Evolutionary conservation across 2,329 filamentous ascomycete genomes (phyloP).

Genomic region (Cladosporium sp.): DNA sequence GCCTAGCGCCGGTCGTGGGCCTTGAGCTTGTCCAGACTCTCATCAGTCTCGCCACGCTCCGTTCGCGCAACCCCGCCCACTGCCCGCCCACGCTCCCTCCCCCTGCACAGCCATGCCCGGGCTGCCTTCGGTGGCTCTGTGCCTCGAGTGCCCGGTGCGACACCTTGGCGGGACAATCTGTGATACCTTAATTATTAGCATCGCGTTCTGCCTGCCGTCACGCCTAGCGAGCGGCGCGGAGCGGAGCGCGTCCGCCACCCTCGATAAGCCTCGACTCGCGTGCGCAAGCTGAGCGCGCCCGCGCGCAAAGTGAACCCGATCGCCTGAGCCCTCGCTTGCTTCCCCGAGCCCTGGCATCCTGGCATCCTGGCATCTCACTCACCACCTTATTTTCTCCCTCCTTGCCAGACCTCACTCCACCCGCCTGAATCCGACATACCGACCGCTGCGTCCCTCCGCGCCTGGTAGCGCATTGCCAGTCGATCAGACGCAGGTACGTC

Average conservation of each 20-base stretch:
- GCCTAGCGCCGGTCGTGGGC: neutral
- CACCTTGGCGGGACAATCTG: neutral
- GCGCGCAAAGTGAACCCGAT: too few relatives aligned
- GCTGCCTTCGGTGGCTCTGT: neutral
- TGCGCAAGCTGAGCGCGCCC: too few relatives aligned
- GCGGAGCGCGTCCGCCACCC: too few relatives aligned
- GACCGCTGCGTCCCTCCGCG: neutral
- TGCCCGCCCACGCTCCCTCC: neutral
- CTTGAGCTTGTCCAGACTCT: slow-evolving; percentile 2
- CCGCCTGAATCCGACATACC: neutral
- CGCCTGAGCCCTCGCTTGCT: too few relatives aligned
- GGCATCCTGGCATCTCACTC: too few relatives aligned
- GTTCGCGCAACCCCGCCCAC: neutral
- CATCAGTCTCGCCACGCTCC: neutral
- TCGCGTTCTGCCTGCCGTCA: neutral
- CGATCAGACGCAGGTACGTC: slow-evolving; percentile 8
- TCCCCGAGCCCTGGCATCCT: too few relatives aligned
- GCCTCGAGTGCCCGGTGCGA: neutral
- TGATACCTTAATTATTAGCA: neutral
- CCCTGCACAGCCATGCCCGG: neutral
- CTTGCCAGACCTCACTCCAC: neutral
- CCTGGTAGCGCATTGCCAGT: neutral
- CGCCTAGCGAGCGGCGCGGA: too few relatives aligned
- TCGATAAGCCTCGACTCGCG: too few relatives aligned
- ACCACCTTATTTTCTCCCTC: neutral